These are phyloP conservation scores for Mortierella hygrophila DNA, from an alignment of 192 early-diverging fungal genomes.

Conservation along the genomic window DNA sequence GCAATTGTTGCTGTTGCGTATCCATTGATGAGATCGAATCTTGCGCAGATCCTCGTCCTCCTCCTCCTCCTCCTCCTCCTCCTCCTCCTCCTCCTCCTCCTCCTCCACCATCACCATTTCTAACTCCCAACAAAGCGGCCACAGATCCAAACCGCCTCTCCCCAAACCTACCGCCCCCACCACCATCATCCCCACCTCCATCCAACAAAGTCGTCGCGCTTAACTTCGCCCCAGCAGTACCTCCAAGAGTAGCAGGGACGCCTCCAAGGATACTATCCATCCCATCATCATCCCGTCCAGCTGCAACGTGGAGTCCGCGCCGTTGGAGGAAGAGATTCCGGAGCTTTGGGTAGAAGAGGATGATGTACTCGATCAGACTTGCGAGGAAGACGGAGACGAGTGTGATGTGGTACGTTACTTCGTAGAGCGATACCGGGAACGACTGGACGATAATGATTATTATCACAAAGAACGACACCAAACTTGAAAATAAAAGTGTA, in stretches of 20 bases:
- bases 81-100: too few species aligned
- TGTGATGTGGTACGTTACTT: constrained; percentile 29
- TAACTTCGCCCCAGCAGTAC: background rate
- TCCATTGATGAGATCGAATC: constrained; percentile 7
- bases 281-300: constrained; percentile 18
- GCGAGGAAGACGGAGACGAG: constrained; percentile 15
- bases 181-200: background rate
- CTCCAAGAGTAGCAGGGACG: background rate
- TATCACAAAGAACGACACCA: constrained; percentile 36
- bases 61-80: background rate
- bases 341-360: constrained; percentile 37
- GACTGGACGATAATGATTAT: constrained; percentile 34
- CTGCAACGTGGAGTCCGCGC: constrained; percentile 31
- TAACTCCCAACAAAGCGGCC: background rate
- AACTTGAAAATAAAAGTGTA: background rate
- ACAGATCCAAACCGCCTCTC: background rate
- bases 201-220: background rate
- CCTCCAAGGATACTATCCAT: constrained; percentile 30
- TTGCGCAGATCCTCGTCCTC: background rate
- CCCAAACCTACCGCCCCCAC: background rate
- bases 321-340: constrained; percentile 37
- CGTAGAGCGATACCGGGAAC: constrained; percentile 13
- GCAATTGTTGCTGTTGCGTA: background rate
- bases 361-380: constrained; percentile 20
- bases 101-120: background rate